A percentile compares a stretch with the other conserved stretches of the same genome.
Evolutionary conservation across 805 yeast genomes (phyloP).

Genomic region (Candida verbasci): DNA sequence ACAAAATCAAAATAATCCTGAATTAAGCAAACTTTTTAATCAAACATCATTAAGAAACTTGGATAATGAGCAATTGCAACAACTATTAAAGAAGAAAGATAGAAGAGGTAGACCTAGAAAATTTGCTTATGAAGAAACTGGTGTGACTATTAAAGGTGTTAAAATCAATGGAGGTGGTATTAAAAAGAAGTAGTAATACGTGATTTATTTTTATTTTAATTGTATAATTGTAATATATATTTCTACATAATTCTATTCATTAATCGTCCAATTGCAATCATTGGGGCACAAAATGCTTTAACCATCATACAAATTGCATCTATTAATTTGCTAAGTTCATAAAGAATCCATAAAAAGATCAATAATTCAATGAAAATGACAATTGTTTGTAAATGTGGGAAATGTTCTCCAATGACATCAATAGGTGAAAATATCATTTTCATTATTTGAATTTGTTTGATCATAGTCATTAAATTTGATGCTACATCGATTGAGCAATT

Average conservation of each 20-base stretch:
- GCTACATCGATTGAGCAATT: conserved; percentile 19
- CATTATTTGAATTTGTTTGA: conserved; percentile 34
- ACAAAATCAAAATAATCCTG: conserved; percentile 4
- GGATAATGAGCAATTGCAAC: conserved; percentile 30
- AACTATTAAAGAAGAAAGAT: conserved; percentile 36
- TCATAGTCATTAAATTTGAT: conserved; percentile 27
- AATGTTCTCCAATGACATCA: conserved; percentile 31
- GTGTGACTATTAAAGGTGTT: conserved; percentile 40
- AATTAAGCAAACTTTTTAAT: conserved; percentile 18
- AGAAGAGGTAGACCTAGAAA: conserved; percentile 50
- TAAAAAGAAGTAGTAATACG: conserved; percentile 12
- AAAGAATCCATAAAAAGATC: conserved; percentile 38
- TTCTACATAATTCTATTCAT: conserved; percentile 37
- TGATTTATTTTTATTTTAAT: background rate
- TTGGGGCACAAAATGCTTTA: conserved; percentile 42
- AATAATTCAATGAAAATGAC: conserved; percentile 36
- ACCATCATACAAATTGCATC: conserved; percentile 44
- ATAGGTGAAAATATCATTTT: conserved; percentile 36
- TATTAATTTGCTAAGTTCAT: conserved; percentile 36
- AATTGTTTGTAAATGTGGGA: conserved; percentile 35
- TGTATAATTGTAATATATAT: conserved; percentile 7
- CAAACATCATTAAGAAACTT: conserved; percentile 25
- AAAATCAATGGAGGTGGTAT: conserved; percentile 31
- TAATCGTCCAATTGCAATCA: conserved; percentile 41
- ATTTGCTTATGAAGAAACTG: conserved; percentile 44